phyloP scores from a whole-genome alignment of 2,329 filamentous ascomycete genomes.

The Phialocephala subalpina region DNA sequence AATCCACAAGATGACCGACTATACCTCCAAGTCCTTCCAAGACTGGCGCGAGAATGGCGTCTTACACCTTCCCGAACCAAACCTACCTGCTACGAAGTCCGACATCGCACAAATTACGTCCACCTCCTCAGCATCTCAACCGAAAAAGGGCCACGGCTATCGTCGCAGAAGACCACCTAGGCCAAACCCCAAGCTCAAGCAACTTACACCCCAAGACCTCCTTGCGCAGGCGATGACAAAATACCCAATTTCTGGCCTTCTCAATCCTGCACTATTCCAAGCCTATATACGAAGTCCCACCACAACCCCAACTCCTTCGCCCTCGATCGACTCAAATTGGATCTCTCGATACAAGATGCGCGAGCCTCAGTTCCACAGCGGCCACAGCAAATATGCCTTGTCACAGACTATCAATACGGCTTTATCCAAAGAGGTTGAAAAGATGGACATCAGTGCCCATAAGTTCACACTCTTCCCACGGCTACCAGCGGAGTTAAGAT shows the following conservation, averaged over 20 bases:
- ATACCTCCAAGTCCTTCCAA: neutral
- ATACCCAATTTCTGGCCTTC: neutral
- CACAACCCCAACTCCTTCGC: neutral
- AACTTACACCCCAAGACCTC: neutral
- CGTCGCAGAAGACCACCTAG: neutral
- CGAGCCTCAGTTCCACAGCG: neutral
- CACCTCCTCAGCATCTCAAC: neutral
- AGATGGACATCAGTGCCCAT: neutral
- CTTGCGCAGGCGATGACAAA: neutral
- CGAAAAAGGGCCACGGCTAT: neutral
- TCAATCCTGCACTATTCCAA: neutral
- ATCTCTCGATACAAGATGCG: neutral
- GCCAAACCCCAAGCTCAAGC: neutral
- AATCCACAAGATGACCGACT: neutral
- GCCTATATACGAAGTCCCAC: neutral
- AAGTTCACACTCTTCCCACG: neutral
- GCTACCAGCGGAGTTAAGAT: neutral
- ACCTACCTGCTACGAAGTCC: neutral
- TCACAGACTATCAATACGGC: neutral
- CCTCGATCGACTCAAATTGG: neutral
- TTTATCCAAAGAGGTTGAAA: neutral
- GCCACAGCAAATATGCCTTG: neutral
- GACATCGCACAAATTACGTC: too few relatives aligned
- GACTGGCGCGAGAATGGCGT: neutral
- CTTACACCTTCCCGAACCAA: neutral